A percentile compares a stretch with the other conserved stretches of the same genome.
Evolutionary conservation across 116 monocot species (phyloP).

Genomic region (Cymodocea nodosa): DNA sequence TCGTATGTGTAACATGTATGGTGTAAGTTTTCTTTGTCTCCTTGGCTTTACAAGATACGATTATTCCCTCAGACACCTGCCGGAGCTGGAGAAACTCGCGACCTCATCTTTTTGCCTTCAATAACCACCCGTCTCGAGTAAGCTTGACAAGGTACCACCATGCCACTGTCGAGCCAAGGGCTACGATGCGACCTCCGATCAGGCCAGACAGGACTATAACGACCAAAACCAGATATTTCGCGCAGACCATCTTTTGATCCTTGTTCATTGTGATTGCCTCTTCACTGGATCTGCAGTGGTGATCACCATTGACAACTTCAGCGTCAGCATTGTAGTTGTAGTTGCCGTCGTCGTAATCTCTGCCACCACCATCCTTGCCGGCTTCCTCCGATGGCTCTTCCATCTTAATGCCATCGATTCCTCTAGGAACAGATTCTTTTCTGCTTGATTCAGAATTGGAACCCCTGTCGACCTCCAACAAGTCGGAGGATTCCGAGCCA

Average conservation of each 20-base stretch:
- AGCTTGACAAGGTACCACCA: conserved; percentile 20
- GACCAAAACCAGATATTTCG: conserved; percentile 8
- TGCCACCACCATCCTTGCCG: background rate
- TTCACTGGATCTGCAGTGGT: background rate
- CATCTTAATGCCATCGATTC: background rate
- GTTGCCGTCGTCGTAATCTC: background rate
- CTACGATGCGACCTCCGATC: conserved; percentile 29
- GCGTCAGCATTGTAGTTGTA: background rate
- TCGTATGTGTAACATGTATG: background rate
- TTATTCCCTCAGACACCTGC: background rate
- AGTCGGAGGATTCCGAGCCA: background rate
- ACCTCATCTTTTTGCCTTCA: background rate
- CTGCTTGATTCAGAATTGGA: too few relatives aligned
- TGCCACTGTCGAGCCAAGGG: conserved; percentile 22
- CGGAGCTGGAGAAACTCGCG: background rate
- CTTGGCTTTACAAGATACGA: conserved; percentile 1
- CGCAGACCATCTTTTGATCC: background rate
- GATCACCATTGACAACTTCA: too few relatives aligned
- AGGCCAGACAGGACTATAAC: conserved; percentile 41
- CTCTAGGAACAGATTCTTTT: too few relatives aligned
- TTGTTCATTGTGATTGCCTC: background rate
- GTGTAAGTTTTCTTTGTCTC: background rate
- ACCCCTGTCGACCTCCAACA: background rate
- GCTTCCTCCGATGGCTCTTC: conserved; percentile 1
- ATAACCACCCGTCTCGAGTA: background rate